Base-by-base conservation (phyloP, 148 eudicot genomes). In the Silene uniflora region DNA sequence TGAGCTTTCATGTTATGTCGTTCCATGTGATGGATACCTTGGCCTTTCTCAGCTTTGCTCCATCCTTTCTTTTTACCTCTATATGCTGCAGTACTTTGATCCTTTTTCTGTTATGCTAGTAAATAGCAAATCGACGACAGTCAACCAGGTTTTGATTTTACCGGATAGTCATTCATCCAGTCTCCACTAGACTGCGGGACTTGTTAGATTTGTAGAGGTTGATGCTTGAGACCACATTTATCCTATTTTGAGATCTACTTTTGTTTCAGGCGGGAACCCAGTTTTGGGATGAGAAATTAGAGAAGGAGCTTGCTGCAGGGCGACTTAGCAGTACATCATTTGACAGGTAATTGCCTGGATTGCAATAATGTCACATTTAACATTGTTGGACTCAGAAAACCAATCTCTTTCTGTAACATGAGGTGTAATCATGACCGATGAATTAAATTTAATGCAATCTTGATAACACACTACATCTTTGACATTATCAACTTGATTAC, bases 281-380 rank as follows among this genome's bases (percentile, higher is more conserved):
- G 61, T 94, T 94, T 86, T 94, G 98, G 98, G 98, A 94, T 87
- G 95, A 88, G 80, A 91, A 90, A 21, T 82, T 94, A 83, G 90
- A 91, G 81, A 85, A 84, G 74, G 98, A 94, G 84, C 97, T 94
- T 78, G 84, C 87, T 77, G 86, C 78, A 73, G 98, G 98, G 79
- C 89, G 86, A 81, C 81, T 94, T 58, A 94, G 95, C 69, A 83
- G 98, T 82, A 79, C 93, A 29, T 87, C 98, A 61, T 91, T 94
- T 86, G 98, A 94, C 86, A 88, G 98, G 98, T 94, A 72, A 42
- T 22, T n/a, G 16, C 74, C 67, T 19, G 59, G 72, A 62, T 32
- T 22, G 39, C 21, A 39, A 65, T 32, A 65, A 18, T 68, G 55
- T 44, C 9, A 68, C 8, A 0, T 7, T 35, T 32, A 10, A 32